Conservation (phyloP, 805 yeast species). For the Ogataea naganishii region DNA sequence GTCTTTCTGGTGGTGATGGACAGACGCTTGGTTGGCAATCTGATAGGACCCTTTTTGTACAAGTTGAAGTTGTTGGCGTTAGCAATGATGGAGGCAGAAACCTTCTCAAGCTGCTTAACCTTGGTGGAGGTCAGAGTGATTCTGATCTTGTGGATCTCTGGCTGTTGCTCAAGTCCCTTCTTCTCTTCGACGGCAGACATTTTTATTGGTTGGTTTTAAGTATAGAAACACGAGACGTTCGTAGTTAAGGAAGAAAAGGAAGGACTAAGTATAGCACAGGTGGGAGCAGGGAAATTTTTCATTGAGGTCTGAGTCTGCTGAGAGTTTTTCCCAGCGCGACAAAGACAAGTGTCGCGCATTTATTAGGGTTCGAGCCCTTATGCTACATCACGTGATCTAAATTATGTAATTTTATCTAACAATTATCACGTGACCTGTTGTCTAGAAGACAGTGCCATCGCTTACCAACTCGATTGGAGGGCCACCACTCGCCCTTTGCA, state of each 20-base stretch:
- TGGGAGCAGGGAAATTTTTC: background rate
- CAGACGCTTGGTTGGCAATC: slow-evolving; percentile 99
- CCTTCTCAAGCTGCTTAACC: slow-evolving; percentile 97
- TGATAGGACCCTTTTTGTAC: slow-evolving; percentile 97
- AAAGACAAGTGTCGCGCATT: background rate
- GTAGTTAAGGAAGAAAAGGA: slow-evolving; percentile 12
- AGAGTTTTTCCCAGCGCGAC: background rate
- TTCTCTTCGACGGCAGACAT: slow-evolving; percentile 85
- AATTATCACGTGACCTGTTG: too few species aligned
- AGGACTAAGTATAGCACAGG: background rate
- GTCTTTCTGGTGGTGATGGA: slow-evolving; percentile 99
- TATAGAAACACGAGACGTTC: slow-evolving; percentile 27
- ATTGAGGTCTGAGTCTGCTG: background rate
- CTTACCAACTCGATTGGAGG: slow-evolving; percentile 57
- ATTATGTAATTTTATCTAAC: too few species aligned
- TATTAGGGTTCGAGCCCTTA: slow-evolving; percentile 4
- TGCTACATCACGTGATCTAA: background rate
- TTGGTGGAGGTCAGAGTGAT: slow-evolving; percentile 98
- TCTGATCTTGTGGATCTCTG: slow-evolving; percentile 93
- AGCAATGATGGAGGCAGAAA: slow-evolving; percentile 80
- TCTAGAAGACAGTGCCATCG: slow-evolving; percentile 59
- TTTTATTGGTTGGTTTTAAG: slow-evolving; percentile 17
- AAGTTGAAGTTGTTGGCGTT: slow-evolving; percentile 80
- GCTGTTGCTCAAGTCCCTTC: slow-evolving; percentile 72
- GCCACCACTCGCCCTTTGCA: slow-evolving; percentile 34